A percentile compares a stretch with the other conserved stretches of the same genome.
Conservation (phyloP, 345 rosid species). For the Citropsis articulata region DNA sequence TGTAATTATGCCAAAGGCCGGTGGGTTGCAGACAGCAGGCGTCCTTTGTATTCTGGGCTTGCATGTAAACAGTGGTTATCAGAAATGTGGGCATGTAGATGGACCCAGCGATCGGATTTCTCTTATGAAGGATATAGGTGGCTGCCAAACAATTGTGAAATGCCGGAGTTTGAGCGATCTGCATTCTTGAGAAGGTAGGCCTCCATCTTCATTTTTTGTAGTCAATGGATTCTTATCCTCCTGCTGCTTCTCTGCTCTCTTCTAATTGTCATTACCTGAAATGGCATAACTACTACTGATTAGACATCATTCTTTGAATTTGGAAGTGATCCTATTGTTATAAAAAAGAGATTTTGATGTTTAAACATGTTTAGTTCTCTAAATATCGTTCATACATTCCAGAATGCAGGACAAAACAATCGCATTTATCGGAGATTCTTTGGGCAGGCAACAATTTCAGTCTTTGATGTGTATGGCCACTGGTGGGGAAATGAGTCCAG, state of each 20-base stretch:
- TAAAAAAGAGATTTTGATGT: not conserved
- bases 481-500: slow-evolving; percentile 51
- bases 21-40: slow-evolving; percentile 51
- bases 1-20: slow-evolving; percentile 71
- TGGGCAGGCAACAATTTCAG: slow-evolving; percentile 76
- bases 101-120: slow-evolving; percentile 58
- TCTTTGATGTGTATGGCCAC: slow-evolving; percentile 79
- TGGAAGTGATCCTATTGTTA: not conserved
- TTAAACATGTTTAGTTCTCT: not conserved
- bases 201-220: not conserved
- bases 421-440: slow-evolving; percentile 85
- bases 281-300: not conserved
- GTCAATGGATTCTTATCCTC: not conserved
- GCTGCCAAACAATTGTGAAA: slow-evolving; percentile 72
- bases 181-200: slow-evolving; percentile 61
- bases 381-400: slow-evolving; percentile 15
- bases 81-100: slow-evolving; percentile 71
- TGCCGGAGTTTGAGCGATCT: slow-evolving; percentile 58
- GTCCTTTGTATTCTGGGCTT: slow-evolving; percentile 65
- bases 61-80: slow-evolving; percentile 73
- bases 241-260: not conserved
- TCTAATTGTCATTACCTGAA: not conserved
- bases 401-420: slow-evolving; percentile 79
- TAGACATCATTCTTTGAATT: not conserved
- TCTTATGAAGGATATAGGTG: slow-evolving; percentile 72